Conservation (phyloP, 768 basidiomycete genomes). For the Suillus occidentalis region DNA sequence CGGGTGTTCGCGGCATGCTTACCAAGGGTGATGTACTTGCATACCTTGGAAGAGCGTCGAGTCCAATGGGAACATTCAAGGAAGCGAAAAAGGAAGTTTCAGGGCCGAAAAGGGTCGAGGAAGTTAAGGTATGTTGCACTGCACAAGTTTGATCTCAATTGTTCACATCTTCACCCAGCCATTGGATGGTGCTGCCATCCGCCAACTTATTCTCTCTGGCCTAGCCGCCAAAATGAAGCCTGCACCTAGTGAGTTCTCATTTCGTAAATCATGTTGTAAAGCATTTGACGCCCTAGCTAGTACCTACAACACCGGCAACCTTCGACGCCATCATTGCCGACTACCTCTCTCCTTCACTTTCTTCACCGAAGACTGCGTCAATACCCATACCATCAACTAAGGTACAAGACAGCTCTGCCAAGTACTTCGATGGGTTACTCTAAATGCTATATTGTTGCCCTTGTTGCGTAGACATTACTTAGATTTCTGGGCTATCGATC, state of each 20-base stretch:
- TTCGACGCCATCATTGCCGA: constrained; percentile 78
- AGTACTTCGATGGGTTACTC: constrained; percentile 45
- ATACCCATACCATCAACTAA: constrained; percentile 8
- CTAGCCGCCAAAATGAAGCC: constrained; percentile 56
- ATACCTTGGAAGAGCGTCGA: constrained; percentile 79
- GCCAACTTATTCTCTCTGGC: constrained; percentile 61
- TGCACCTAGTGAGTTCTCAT: constrained; percentile 43
- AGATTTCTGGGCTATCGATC: background rate
- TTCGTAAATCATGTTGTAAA: background rate
- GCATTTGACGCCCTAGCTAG: constrained; percentile 28
- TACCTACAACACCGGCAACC: constrained; percentile 42
- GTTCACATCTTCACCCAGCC: constrained; percentile 30
- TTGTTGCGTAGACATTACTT: constrained; percentile 5
- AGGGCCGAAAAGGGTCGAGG: constrained; percentile 35
- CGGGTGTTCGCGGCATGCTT: constrained; percentile 89
- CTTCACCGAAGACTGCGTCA: constrained; percentile 14
- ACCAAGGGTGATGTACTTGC: constrained; percentile 95
- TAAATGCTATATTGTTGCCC: constrained; percentile 14
- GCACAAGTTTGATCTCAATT: background rate
- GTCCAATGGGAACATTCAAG: constrained; percentile 75
- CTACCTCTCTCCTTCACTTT: constrained; percentile 51
- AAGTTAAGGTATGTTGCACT: constrained; percentile 36
- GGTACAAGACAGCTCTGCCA: constrained; percentile 23
- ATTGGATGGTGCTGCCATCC: constrained; percentile 64
- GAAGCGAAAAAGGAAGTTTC: constrained; percentile 34